Evolutionary conservation across 305 asterid species (phyloP).

Genomic region (Andrographis paniculata): DNA sequence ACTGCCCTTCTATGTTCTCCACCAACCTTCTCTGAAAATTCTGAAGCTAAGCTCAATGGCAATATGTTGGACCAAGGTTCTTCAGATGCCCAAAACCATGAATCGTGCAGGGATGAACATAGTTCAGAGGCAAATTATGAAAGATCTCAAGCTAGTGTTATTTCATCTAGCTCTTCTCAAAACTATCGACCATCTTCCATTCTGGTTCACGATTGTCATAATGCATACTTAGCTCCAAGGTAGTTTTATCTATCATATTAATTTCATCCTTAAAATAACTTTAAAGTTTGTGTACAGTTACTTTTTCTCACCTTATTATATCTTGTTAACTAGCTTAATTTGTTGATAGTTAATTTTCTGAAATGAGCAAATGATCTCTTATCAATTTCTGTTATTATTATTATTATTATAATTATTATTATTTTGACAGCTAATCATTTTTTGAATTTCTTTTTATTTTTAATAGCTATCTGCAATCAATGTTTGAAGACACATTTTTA

Average conservation of each 20-base stretch:
- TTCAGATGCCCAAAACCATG: slow-evolving; percentile 29
- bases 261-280: not conserved
- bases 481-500: no score
- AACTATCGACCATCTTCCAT: slow-evolving; percentile 26
- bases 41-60: slow-evolving; percentile 67
- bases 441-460: no score
- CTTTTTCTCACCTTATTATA: slow-evolving; percentile 5
- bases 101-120: slow-evolving; percentile 22
- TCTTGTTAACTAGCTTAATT: no score
- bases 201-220: slow-evolving; percentile 27
- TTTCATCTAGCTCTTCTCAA: slow-evolving; percentile 38
- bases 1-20: slow-evolving; percentile 72
- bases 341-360: no score
- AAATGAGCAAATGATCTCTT: no score
- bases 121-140: slow-evolving; percentile 24
- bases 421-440: no score
- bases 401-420: no score
- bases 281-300: slow-evolving; percentile 1
- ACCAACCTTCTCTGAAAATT: slow-evolving; percentile 34
- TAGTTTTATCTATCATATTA: slow-evolving; percentile 22
- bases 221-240: slow-evolving; percentile 48
- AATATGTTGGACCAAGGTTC: slow-evolving; percentile 28
- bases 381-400: no score
- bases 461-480: no score
- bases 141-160: slow-evolving; percentile 30